Conservation (phyloP, 108 stramenopile species). For the Chaetoceros muelleri region DNA sequence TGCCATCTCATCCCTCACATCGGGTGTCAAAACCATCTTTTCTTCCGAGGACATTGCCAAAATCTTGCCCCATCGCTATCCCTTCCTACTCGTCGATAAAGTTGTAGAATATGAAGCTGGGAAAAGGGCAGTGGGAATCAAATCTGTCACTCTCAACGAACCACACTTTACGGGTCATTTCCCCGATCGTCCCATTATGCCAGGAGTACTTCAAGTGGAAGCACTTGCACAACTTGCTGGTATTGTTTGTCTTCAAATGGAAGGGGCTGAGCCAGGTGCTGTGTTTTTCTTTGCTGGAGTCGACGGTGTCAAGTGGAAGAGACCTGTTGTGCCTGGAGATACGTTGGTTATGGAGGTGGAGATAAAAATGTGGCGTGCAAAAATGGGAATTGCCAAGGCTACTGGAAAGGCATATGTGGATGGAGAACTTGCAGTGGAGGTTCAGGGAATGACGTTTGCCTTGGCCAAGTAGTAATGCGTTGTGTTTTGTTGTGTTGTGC, state of each 20-base stretch:
- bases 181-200: slow-evolving; percentile 96
- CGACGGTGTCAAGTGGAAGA: slow-evolving; percentile 95
- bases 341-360: slow-evolving; percentile 93
- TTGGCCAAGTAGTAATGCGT: slow-evolving; percentile 32
- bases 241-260: slow-evolving; percentile 82
- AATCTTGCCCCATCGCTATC: slow-evolving; percentile 90
- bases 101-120: slow-evolving; percentile 89
- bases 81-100: slow-evolving; percentile 84
- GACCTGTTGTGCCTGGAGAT: slow-evolving; percentile 95
- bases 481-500: not conserved
- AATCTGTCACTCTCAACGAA: slow-evolving; percentile 91
- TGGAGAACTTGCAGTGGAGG: slow-evolving; percentile 73
- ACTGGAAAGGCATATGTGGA: slow-evolving; percentile 80
- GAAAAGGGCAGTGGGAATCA: slow-evolving; percentile 92
- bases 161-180: slow-evolving; percentile 98
- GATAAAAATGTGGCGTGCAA: slow-evolving; percentile 76
- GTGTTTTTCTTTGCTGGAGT: slow-evolving; percentile 97
- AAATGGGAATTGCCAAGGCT: slow-evolving; percentile 82
- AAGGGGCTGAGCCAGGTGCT: slow-evolving; percentile 72
- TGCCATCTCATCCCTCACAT: slow-evolving; percentile 63
- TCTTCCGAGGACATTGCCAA: slow-evolving; percentile 85
- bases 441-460: slow-evolving; percentile 76
- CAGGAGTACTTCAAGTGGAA: slow-evolving; percentile 94
- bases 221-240: slow-evolving; percentile 97
- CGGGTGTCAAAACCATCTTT: slow-evolving; percentile 54